phyloP scores from a whole-genome alignment of 2,329 filamentous ascomycete species.

The Mariannaea elegans region DNA sequence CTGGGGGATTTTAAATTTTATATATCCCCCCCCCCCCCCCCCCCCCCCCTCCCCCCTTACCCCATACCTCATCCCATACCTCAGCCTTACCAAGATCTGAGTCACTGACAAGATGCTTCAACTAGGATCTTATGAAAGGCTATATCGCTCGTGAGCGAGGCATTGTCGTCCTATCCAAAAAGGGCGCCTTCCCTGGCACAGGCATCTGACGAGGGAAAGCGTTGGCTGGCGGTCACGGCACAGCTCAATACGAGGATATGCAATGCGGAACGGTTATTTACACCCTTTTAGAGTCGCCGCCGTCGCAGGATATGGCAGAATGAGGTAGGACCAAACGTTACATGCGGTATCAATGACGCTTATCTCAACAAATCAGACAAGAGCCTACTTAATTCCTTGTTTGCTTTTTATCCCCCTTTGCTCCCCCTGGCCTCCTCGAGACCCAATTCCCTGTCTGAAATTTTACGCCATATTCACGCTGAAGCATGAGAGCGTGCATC shows the following conservation, averaged over 20 bases:
- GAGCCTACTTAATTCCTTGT: constrained; percentile 14
- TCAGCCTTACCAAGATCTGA: constrained; percentile 41
- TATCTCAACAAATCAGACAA: constrained; percentile 34
- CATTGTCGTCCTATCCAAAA: constrained; percentile 92
- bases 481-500: constrained; percentile 35
- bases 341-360: constrained; percentile 27
- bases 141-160: constrained; percentile 93
- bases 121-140: constrained; percentile 91
- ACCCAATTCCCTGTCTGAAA: constrained; percentile 18
- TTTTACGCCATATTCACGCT: constrained; percentile 39
- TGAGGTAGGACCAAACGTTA: constrained; percentile 13
- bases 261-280: constrained; percentile 23
- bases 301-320: constrained; percentile 20
- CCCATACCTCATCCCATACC: constrained; percentile 24
- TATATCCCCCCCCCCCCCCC: too few species aligned
- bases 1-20: too few species aligned
- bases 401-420: constrained; percentile 19
- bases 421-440: constrained; percentile 17
- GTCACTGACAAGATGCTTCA: constrained; percentile 43
- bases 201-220: constrained; percentile 59
- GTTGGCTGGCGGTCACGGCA: constrained; percentile 19
- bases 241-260: constrained; percentile 14
- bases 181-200: constrained; percentile 92
- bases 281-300: constrained; percentile 16
- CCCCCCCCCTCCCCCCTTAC: too few species aligned